phyloP scores from a whole-genome alignment of 2,329 filamentous ascomycete species.

The Hypoxylon sp. region DNA sequence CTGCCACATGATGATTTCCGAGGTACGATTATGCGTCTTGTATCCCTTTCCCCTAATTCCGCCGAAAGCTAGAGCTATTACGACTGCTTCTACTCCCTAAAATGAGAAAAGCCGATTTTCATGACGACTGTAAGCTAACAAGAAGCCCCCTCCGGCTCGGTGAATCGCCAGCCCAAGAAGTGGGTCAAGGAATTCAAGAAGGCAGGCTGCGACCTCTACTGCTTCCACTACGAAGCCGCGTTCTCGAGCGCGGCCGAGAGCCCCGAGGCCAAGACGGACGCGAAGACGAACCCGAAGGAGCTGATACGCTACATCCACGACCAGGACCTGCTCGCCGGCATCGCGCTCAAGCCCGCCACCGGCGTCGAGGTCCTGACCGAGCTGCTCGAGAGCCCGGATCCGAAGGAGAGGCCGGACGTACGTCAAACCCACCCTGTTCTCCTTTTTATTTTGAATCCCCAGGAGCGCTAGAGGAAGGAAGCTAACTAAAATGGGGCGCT shows the following conservation, averaged over 20 bases:
- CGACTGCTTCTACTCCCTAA: neutral
- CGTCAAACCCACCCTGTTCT: constrained; percentile 53
- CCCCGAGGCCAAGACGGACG: constrained; percentile 75
- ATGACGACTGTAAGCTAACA: neutral
- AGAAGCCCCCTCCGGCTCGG: neutral
- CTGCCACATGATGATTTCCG: constrained; percentile 99
- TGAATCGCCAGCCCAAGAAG: constrained; percentile 82
- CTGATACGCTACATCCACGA: constrained; percentile 93
- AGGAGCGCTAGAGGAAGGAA: too few relatives aligned
- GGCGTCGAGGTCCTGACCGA: constrained; percentile 93
- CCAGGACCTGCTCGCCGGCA: constrained; percentile 87
- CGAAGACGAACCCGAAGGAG: constrained; percentile 83
- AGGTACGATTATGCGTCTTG: constrained; percentile 69
- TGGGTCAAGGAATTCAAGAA: constrained; percentile 97
- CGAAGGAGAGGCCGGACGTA: constrained; percentile 88
- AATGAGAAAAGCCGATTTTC: neutral
- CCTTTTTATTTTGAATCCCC: neutral
- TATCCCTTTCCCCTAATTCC: neutral
- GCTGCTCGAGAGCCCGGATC: constrained; percentile 79
- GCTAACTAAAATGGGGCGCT: too few relatives aligned
- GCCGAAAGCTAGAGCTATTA: neutral
- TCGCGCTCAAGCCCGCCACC: constrained; percentile 95
- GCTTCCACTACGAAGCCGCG: constrained; percentile 99
- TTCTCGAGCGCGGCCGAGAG: constrained; percentile 87
- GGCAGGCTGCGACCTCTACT: constrained; percentile 97